Evolutionary conservation across 2,329 filamentous ascomycete genomes (phyloP).

Genomic region (Exophiala xenobiotica): DNA sequence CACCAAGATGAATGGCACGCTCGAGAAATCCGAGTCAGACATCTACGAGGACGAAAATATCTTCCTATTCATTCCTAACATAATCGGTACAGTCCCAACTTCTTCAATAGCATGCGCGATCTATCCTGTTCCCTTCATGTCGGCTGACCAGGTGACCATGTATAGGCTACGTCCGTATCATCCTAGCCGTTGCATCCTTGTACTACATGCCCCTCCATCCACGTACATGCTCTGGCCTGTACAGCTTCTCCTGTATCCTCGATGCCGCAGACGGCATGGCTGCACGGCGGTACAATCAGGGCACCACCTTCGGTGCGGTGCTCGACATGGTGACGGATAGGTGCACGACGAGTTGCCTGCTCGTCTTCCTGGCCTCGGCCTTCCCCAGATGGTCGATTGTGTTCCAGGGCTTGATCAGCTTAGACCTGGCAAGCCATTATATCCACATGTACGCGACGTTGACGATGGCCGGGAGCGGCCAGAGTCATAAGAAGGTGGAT

Average conservation of each 20-base stretch:
- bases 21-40: slow-evolving; percentile 34
- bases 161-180: slow-evolving; percentile 71
- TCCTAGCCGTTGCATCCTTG: slow-evolving; percentile 83
- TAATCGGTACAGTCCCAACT: slow-evolving; percentile 64
- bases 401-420: slow-evolving; percentile 87
- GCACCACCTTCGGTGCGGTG: slow-evolving; percentile 91
- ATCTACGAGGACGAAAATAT: slow-evolving; percentile 65
- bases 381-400: slow-evolving; percentile 92
- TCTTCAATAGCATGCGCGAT: neutral
- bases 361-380: slow-evolving; percentile 91
- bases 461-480: slow-evolving; percentile 74
- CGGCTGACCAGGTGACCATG: slow-evolving; percentile 2
- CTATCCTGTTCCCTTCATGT: too few relatives aligned
- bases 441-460: slow-evolving; percentile 98
- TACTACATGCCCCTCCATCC: slow-evolving; percentile 97
- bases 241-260: slow-evolving; percentile 90
- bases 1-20: slow-evolving; percentile 34
- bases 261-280: slow-evolving; percentile 93
- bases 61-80: slow-evolving; percentile 77
- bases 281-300: slow-evolving; percentile 83
- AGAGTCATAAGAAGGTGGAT: slow-evolving; percentile 92
- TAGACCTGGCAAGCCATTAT: slow-evolving; percentile 95
- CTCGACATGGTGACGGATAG: slow-evolving; percentile 99
- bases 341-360: slow-evolving; percentile 90
- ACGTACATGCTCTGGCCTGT: slow-evolving; percentile 52